phyloP scores from a whole-genome alignment of 225 moss, liverwort and hornwort genomes.

The Polytrichum formosum region DNA sequence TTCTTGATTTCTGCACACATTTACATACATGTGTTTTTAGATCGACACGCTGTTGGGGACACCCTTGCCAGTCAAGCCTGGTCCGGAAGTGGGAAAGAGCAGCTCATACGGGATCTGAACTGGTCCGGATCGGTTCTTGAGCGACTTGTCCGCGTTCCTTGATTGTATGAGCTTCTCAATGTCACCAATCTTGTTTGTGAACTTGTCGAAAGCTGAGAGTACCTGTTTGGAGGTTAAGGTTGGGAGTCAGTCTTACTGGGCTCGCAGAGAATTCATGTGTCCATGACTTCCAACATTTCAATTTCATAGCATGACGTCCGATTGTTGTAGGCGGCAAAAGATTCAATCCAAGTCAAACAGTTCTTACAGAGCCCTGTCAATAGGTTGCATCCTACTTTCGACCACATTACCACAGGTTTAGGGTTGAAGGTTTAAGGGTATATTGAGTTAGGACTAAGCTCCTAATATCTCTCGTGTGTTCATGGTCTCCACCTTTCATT shows the following conservation, averaged over 20 bases:
- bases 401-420: neutral
- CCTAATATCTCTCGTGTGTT: no score
- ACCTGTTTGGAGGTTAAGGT: slow-evolving; percentile 7
- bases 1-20: no score
- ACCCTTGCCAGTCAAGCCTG: slow-evolving; percentile 49
- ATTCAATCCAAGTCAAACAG: no score
- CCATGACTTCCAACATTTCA: no score
- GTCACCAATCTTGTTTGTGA: slow-evolving; percentile 9
- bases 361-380: no score
- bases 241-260: no score
- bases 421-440: neutral
- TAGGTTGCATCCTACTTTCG: no score
- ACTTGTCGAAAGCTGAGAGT: slow-evolving; percentile 33
- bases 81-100: slow-evolving; percentile 21
- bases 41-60: slow-evolving; percentile 58
- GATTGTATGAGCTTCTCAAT: slow-evolving; percentile 15
- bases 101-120: slow-evolving; percentile 39
- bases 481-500: no score
- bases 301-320: no score
- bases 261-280: no score
- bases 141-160: slow-evolving; percentile 22
- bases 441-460: no score
- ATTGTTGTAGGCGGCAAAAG: no score
- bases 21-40: neutral
- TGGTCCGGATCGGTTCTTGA: slow-evolving; percentile 38